Evolutionary conservation across 257 asterid species (phyloP).

Genomic region (Cruciata laevipes): DNA sequence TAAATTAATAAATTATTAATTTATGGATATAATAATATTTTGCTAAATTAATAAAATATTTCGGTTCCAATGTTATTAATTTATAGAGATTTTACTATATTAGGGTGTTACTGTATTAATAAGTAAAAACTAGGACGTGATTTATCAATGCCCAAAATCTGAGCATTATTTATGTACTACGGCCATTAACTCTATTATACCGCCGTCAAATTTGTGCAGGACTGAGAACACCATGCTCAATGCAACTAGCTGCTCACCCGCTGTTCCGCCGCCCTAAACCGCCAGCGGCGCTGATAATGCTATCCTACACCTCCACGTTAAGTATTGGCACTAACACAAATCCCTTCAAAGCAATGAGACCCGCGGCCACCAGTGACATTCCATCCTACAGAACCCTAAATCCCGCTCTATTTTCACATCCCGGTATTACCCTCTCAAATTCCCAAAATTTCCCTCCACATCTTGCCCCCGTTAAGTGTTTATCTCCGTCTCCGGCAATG

Average conservation of each 20-base stretch:
- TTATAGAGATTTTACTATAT: too few species aligned
- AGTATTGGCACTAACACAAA: background rate
- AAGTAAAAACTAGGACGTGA: too few species aligned
- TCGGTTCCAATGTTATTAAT: too few species aligned
- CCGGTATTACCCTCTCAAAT: slow-evolving; percentile 27
- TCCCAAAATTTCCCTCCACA: slow-evolving; percentile 17
- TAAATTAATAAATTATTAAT: too few species aligned
- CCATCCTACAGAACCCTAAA: slow-evolving; percentile 1
- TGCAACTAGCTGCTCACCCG: slow-evolving; percentile 14
- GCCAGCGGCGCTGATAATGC: slow-evolving; percentile 13
- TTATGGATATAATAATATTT: too few species aligned
- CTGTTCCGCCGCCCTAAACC: background rate
- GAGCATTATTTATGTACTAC: too few species aligned
- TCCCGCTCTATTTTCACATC: slow-evolving; percentile 26
- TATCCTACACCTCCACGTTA: slow-evolving; percentile 6
- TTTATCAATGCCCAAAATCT: too few species aligned
- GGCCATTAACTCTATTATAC: background rate
- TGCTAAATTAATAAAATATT: too few species aligned
- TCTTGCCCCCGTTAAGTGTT: slow-evolving; percentile 23
- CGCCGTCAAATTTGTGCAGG: background rate
- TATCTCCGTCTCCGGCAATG: slow-evolving; percentile 22
- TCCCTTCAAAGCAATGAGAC: background rate
- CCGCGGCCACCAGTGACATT: background rate
- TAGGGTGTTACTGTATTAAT: too few species aligned
- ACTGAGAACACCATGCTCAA: slow-evolving; percentile 5